phyloP scores from a whole-genome alignment of 257 asterid species.

The Salvia rosmarinus region DNA sequence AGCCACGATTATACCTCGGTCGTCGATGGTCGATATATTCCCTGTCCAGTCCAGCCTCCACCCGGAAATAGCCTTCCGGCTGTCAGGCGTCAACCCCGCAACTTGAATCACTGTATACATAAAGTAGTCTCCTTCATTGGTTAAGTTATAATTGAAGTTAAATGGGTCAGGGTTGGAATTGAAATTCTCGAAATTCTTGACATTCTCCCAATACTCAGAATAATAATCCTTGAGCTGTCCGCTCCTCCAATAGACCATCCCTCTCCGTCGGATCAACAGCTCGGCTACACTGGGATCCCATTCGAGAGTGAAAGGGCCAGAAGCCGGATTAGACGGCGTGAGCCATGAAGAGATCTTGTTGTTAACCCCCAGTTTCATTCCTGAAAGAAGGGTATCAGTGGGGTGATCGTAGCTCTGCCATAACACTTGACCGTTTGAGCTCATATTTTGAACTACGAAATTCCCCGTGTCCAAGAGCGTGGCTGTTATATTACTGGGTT shows the following conservation, averaged over 20 bases:
- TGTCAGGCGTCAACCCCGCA: neutral
- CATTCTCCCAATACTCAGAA: neutral
- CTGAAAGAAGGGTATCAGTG: conserved; percentile 56
- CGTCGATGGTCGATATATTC: neutral
- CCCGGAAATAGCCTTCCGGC: neutral
- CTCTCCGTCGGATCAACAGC: conserved; percentile 40
- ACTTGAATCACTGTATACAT: neutral
- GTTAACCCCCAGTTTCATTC: conserved; percentile 56
- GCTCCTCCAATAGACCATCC: conserved; percentile 45
- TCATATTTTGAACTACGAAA: conserved; percentile 39
- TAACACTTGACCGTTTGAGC: neutral
- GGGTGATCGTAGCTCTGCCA: conserved; percentile 74
- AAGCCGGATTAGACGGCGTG: conserved; percentile 31
- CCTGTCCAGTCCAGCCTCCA: neutral
- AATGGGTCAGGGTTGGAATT: neutral
- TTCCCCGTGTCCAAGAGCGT: conserved; percentile 47
- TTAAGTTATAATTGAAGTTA: neutral
- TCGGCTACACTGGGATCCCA: conserved; percentile 36
- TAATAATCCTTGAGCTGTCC: conserved; percentile 14
- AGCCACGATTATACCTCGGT: neutral
- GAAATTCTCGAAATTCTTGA: neutral
- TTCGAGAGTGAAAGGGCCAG: conserved; percentile 56
- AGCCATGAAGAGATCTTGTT: conserved; percentile 57
- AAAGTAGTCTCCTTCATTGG: neutral
- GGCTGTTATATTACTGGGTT: conserved; percentile 37